Evolutionary conservation across 305 asterid genomes (phyloP).

Genomic region (Euphrasia arctica): DNA sequence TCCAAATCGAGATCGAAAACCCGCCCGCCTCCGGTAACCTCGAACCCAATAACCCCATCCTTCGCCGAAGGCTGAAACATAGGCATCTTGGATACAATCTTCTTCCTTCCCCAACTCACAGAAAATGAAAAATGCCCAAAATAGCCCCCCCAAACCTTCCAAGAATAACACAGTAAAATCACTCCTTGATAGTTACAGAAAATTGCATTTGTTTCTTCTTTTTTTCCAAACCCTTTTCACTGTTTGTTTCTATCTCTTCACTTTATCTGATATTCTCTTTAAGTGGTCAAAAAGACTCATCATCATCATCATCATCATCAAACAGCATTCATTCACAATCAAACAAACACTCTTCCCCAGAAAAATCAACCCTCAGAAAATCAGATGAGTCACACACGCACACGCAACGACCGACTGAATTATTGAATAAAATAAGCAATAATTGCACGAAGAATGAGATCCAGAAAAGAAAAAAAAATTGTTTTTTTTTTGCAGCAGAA

Average conservation of each 20-base stretch:
- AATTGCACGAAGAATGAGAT: slow-evolving; percentile 2
- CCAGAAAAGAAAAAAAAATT: slow-evolving; percentile 10
- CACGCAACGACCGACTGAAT: neutral
- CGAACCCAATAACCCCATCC: slow-evolving; percentile 41
- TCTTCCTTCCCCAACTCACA: no score
- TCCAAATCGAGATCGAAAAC: slow-evolving; percentile 48
- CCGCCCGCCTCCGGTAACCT: slow-evolving; percentile 43
- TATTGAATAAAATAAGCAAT: slow-evolving; percentile 3
- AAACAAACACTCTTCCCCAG: slow-evolving; percentile 39
- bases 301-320: slow-evolving; percentile 39
- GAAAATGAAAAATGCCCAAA: no score
- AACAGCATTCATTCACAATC: slow-evolving; percentile 38
- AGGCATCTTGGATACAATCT: slow-evolving; percentile 44
- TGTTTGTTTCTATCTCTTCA: slow-evolving; percentile 18
- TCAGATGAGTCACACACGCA: slow-evolving; percentile 24
- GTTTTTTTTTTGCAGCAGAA: slow-evolving; percentile 7
- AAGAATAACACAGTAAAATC: no score
- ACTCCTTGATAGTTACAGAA: no score
- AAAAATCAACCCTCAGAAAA: slow-evolving; percentile 34
- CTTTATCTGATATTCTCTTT: slow-evolving; percentile 42
- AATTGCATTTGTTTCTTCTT: slow-evolving; percentile 24
- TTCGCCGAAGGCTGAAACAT: slow-evolving; percentile 46
- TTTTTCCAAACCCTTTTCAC: neutral
- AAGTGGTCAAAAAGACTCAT: slow-evolving; percentile 51
- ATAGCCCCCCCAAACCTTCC: no score